These are phyloP conservation scores for Cenchrus purpureus DNA, from an alignment of 176 grass and related monocot genomes.

Conservation along the genomic window DNA sequence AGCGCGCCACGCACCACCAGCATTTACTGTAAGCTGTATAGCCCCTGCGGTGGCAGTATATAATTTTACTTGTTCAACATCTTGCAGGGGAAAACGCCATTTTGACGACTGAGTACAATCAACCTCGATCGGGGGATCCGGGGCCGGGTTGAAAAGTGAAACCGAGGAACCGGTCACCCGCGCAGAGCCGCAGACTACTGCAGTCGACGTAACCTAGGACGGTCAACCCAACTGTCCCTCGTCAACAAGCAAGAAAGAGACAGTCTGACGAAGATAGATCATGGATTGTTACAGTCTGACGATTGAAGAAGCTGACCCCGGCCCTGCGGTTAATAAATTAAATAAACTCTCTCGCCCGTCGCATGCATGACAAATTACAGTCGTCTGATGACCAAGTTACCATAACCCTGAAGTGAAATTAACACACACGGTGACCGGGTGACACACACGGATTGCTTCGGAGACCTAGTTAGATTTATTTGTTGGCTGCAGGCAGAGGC, in stretches of 20 bases:
- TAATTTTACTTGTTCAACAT: constrained; percentile 29
- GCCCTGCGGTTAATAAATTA: too few species aligned
- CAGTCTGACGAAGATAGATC: neutral
- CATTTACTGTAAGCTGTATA: too few species aligned
- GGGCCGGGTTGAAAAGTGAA: neutral
- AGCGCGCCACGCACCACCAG: neutral
- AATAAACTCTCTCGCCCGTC: too few species aligned
- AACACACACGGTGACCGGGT: neutral
- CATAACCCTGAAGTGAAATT: neutral
- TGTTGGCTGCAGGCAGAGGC: too few species aligned
- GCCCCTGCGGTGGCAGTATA: neutral
- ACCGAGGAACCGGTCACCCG: neutral
- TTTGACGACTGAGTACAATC: constrained; percentile 23
- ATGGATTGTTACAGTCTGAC: neutral
- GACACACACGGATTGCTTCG: neutral
- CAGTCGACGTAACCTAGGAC: neutral
- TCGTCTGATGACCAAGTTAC: too few species aligned
- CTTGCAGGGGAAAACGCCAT: neutral
- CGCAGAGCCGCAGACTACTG: neutral
- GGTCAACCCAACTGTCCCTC: neutral
- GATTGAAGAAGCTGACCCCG: neutral
- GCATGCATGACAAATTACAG: neutral
- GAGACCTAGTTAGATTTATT: neutral
- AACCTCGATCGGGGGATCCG: neutral
- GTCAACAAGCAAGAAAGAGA: neutral